These are phyloP conservation scores for Penicillium tannophilum DNA, from an alignment of 495 filamentous ascomycete genomes.

Conservation along the genomic window DNA sequence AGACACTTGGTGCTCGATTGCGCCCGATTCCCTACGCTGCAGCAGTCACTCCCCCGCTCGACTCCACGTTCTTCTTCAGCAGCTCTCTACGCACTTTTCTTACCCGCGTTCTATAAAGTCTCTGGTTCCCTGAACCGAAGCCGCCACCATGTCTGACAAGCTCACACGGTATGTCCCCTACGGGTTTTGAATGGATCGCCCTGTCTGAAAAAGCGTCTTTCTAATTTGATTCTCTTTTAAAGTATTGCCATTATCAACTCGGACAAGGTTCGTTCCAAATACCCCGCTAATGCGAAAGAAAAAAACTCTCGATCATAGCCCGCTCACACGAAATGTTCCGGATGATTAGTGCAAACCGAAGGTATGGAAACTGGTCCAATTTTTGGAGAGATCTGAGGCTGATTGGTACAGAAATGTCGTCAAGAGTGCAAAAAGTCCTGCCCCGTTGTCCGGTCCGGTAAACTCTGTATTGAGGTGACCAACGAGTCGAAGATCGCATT, in stretches of 20 bases:
- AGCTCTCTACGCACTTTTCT: conserved; percentile 16
- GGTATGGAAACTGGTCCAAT: conserved; percentile 48
- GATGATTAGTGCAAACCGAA: conserved; percentile 89
- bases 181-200: neutral
- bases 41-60: conserved; percentile 21
- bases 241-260: conserved; percentile 97
- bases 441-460: conserved; percentile 95
- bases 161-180: conserved; percentile 67
- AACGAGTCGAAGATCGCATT: conserved; percentile 93
- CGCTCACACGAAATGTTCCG: conserved; percentile 35
- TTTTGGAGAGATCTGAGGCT: neutral
- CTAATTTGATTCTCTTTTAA: conserved; percentile 25
- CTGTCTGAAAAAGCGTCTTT: neutral
- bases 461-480: conserved; percentile 94
- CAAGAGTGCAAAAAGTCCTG: conserved; percentile 99
- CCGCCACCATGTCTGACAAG: conserved; percentile 74
- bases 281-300: conserved; percentile 34
- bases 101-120: conserved; percentile 20
- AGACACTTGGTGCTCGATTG: conserved; percentile 28
- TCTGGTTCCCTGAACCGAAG: conserved; percentile 28
- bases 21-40: conserved; percentile 17
- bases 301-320: conserved; percentile 22
- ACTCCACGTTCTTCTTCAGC: conserved; percentile 12
- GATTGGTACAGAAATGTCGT: conserved; percentile 70
- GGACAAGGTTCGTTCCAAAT: conserved; percentile 76